These are phyloP conservation scores for Flaveria ramosissima DNA, from an alignment of 129 eudicot species.

Conservation along the genomic window DNA sequence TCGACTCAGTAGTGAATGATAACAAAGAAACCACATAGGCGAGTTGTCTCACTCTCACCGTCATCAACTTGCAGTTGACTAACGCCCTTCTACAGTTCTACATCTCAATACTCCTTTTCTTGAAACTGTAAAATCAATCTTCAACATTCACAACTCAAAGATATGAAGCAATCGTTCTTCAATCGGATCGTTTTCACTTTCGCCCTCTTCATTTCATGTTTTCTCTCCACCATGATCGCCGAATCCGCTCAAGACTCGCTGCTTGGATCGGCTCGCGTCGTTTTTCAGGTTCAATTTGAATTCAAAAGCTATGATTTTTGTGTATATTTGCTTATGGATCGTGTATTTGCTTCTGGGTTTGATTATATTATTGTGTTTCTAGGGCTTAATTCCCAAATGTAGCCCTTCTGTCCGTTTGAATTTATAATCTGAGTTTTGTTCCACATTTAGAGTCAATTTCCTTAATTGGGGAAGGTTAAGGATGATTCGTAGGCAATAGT, in stretches of 20 bases:
- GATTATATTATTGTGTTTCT: constrained; percentile 8
- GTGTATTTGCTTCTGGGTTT: constrained; percentile 1
- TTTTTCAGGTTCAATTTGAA: constrained; percentile 68
- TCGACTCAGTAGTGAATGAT: too few relatives aligned
- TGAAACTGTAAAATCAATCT: constrained; percentile 19
- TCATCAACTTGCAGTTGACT: constrained; percentile 17
- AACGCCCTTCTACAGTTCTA: background rate
- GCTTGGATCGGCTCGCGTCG: constrained; percentile 90
- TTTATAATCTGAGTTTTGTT: background rate
- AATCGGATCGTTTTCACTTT: constrained; percentile 22
- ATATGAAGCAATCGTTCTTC: constrained; percentile 41
- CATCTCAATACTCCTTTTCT: constrained; percentile 4
- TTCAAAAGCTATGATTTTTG: background rate
- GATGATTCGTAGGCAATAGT: background rate
- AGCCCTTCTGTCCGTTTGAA: constrained; percentile 8
- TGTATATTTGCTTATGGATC: background rate
- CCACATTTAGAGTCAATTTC: background rate
- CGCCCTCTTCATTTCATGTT: constrained; percentile 22
- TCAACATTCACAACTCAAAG: constrained; percentile 29
- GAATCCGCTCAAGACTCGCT: constrained; percentile 53
- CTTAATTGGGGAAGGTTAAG: background rate
- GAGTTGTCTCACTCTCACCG: background rate
- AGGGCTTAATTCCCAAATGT: constrained; percentile 27
- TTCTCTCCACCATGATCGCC: constrained; percentile 32
- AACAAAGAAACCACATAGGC: background rate